Conservation (phyloP, 73 alveolate genomes). For the Tetrahymena malaccensis region DNA sequence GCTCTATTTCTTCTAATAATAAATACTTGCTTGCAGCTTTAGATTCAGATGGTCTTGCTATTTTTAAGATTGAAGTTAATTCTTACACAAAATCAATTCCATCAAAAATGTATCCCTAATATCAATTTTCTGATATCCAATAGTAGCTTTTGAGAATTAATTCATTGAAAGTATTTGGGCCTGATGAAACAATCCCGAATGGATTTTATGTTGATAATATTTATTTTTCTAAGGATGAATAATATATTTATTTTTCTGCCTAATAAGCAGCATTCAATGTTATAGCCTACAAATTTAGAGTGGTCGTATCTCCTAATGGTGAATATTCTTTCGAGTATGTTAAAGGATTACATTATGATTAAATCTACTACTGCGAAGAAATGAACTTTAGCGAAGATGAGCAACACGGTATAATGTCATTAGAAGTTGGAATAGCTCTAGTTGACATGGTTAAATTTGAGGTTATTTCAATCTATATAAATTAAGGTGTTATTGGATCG, state of each 20-base stretch:
- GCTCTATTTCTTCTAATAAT: background rate
- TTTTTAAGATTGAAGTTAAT: background rate
- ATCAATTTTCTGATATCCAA: background rate
- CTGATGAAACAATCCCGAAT: background rate
- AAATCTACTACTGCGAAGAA: background rate
- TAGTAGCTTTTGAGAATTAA: background rate
- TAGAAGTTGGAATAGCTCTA: background rate
- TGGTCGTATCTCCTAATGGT: background rate
- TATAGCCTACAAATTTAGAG: background rate
- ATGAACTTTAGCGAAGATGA: background rate
- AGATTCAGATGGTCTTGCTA: background rate
- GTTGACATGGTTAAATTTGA: background rate
- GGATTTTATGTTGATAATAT: background rate
- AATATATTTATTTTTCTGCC: background rate
- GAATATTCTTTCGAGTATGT: background rate
- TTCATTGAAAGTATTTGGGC: background rate
- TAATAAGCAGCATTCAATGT: background rate
- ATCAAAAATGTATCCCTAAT: background rate
- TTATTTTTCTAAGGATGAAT: background rate
- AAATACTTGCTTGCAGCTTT: background rate
- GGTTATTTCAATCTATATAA: background rate
- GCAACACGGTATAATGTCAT: background rate
- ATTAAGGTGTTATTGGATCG: background rate
- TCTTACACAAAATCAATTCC: background rate
- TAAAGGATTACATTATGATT: background rate